These are phyloP conservation scores for Naganishia onofrii DNA, from an alignment of 768 basidiomycete species.

Conservation along the genomic window DNA sequence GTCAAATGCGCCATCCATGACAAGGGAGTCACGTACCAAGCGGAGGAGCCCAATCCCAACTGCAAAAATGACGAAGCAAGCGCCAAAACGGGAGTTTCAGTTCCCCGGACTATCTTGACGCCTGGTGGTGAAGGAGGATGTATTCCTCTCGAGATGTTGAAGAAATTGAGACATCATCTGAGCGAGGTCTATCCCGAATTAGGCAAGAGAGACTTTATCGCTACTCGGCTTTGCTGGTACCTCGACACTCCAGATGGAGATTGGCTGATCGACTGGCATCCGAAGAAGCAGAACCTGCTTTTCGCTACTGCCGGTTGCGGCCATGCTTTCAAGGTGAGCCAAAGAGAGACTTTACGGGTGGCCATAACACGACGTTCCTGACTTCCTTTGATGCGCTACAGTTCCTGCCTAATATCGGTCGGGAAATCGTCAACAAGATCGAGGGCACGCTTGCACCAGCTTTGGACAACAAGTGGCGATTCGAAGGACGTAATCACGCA, in stretches of 20 bases:
- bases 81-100: conserved; percentile 58
- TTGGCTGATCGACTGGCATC: conserved; percentile 81
- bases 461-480: conserved; percentile 63
- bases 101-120: conserved; percentile 69
- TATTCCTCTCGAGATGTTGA: conserved; percentile 64
- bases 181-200: conserved; percentile 70
- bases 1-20: conserved; percentile 77
- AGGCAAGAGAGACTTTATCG: conserved; percentile 62
- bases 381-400: conserved; percentile 48
- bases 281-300: conserved; percentile 59
- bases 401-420: conserved; percentile 83
- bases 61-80: conserved; percentile 43
- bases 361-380: conserved; percentile 9
- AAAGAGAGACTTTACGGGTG: too few species aligned
- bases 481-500: conserved; percentile 50
- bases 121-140: conserved; percentile 61
- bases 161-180: conserved; percentile 59
- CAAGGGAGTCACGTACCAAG: conserved; percentile 63
- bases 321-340: conserved; percentile 74
- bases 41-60: conserved; percentile 49
- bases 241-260: conserved; percentile 80
- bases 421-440: conserved; percentile 70
- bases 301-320: conserved; percentile 86
- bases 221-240: conserved; percentile 90
- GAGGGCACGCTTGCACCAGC: conserved; percentile 62